Percentiles rank a stretch among this genome's conserved stretches.
These are phyloP conservation scores for Reticulascus tulasneorum DNA, from an alignment of 2,329 filamentous ascomycete genomes.

Conservation along the genomic window DNA sequence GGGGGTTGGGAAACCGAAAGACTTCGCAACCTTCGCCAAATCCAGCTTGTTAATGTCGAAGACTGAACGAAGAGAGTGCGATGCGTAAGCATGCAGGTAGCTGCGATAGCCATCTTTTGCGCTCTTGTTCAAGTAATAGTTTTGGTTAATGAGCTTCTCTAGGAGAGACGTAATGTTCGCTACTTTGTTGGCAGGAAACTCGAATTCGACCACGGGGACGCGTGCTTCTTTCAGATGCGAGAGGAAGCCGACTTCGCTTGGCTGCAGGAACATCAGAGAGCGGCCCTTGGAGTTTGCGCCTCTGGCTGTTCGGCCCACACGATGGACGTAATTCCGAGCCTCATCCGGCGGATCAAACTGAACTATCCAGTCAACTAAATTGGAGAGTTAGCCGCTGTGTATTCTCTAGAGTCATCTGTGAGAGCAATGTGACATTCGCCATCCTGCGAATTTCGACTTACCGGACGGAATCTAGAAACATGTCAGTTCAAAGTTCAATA, in stretches of 20 bases:
- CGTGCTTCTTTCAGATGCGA: slow-evolving; percentile 85
- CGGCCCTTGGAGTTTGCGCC: slow-evolving; percentile 79
- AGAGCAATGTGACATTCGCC: too few relatives aligned
- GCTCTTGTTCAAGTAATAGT: slow-evolving; percentile 94
- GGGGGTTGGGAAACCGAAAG: slow-evolving; percentile 75
- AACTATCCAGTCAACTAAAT: slow-evolving; percentile 94
- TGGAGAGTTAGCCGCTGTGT: not conserved
- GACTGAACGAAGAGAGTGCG: slow-evolving; percentile 52
- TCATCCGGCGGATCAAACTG: slow-evolving; percentile 95
- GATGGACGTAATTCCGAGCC: slow-evolving; percentile 88
- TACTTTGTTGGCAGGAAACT: slow-evolving; percentile 90
- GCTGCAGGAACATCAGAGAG: slow-evolving; percentile 89
- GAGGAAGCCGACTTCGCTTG: slow-evolving; percentile 87
- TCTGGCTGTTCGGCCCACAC: slow-evolving; percentile 89
- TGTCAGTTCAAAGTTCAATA: too few relatives aligned
- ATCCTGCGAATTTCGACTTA: too few relatives aligned
- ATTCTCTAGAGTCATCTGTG: too few relatives aligned
- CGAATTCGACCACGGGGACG: slow-evolving; percentile 93
- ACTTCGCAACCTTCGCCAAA: slow-evolving; percentile 77
- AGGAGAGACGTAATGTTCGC: slow-evolving; percentile 86
- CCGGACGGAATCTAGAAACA: too few relatives aligned
- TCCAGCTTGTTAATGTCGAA: slow-evolving; percentile 85
- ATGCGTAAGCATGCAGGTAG: slow-evolving; percentile 93
- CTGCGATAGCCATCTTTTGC: slow-evolving; percentile 76
- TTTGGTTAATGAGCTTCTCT: slow-evolving; percentile 89